phyloP scores from a whole-genome alignment of 2,329 filamentous ascomycete genomes.

The Exophiala aquamarina region DNA sequence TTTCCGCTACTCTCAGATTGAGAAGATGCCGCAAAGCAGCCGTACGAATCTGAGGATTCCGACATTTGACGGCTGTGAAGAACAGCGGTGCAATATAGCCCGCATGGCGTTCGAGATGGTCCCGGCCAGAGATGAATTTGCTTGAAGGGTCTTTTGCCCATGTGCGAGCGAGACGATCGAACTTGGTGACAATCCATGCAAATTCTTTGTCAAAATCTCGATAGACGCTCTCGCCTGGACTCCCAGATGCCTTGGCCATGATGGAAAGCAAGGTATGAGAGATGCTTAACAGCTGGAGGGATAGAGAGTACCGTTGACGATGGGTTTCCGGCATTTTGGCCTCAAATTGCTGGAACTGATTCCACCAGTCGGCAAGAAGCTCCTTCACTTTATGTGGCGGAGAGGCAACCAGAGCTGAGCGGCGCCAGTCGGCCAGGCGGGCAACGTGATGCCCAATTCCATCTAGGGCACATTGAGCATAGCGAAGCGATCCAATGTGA shows the following conservation, averaged over 20 bases:
- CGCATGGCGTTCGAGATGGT: conserved; percentile 16
- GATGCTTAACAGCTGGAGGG: conserved; percentile 10
- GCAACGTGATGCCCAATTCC: conserved; percentile 19
- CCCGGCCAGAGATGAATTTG: conserved; percentile 7
- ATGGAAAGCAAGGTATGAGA: conserved; percentile 19
- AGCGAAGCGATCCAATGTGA: conserved; percentile 7
- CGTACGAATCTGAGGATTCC: conserved; percentile 11
- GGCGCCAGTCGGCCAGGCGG: conserved; percentile 14
- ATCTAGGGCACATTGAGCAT: conserved; percentile 16
- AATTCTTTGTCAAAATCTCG: conserved; percentile 15
- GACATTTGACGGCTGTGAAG: conserved; percentile 23
- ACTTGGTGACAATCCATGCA: conserved; percentile 16
- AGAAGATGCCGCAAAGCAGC: conserved; percentile 14
- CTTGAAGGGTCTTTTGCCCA: conserved; percentile 9
- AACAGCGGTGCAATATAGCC: conserved; percentile 24
- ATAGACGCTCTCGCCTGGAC: conserved; percentile 10
- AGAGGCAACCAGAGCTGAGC: conserved; percentile 1
- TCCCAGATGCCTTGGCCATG: conserved; percentile 14
- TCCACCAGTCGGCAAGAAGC: conserved; percentile 15
- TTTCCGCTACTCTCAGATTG: conserved; percentile 10
- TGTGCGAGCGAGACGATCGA: conserved; percentile 7
- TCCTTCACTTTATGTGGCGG: conserved; percentile 9
- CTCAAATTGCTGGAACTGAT: conserved; percentile 13
- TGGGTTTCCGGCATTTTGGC: neutral
- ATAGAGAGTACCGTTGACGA: conserved; percentile 4